Evolutionary conservation across 2,329 filamentous ascomycete species (phyloP), one percentile per base, ranked within the genome.

Genomic region (Coleophoma eucalyptorum): DNA sequence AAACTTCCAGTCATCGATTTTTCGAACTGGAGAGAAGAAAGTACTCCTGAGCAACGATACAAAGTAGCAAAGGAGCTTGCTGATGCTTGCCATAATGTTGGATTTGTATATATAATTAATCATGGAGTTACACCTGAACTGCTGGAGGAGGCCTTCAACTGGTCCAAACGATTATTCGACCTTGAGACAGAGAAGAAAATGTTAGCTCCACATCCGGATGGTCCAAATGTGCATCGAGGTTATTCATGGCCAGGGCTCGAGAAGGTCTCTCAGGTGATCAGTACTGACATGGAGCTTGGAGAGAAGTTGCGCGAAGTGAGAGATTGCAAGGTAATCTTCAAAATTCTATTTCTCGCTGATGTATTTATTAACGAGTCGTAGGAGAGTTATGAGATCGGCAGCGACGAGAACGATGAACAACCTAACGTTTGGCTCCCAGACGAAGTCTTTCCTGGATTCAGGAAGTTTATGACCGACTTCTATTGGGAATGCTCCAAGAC

Each of bases 241-340:
- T 81, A 81, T 57, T 80, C 76, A 1, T 76, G 75, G 69, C 75
- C 76, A 0, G 77, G 77, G 0, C 56, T 77, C 46, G 78, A 81
- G 62, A 79, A 80, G 56, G 76, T 78, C 4, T 75, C 74, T 11
- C 73, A 75, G 55, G 69, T 69, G 6, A 70, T 73, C 15, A 67
- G 58, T 31, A 64, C 70, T 6, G 69, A 76, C 32, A 66, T 73
- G n/a, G 66, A 71, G 21, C 65, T 67, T 26, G 67, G 67, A 8
- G 63, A 68, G 16, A 67, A 72, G 51, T 58, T 77, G 50, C 67
- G 76, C 48, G 69, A 72, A 45, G 62, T 78, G 3, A 65, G 66
- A n/a, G 77, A 81, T 60, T 71, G 72, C 54, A 82, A 81, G 66
- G 77, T 78, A 52, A 54, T 65, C 32, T 34, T 40, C 18, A 19